Evolutionary conservation across 2,329 filamentous ascomycete genomes (phyloP), one percentile per base, ranked within the genome.

Genomic region (Aspergillus bombycis): DNA sequence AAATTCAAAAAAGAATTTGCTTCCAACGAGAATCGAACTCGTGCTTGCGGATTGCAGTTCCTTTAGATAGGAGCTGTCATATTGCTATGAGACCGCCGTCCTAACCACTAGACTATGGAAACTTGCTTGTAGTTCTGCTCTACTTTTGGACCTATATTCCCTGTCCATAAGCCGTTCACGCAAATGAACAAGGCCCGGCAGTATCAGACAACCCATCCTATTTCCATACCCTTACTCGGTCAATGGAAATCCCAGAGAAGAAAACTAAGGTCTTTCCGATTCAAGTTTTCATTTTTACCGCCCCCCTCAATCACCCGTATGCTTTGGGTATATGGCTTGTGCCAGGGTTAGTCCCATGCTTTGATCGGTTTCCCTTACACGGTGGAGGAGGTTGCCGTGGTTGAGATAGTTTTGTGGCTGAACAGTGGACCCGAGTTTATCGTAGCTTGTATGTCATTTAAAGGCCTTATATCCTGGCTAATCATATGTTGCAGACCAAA

Each of bases 91-190:
- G 52, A 55, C 52, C 52, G 52, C 52, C 52, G 52, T 55, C 52
- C 52, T 55, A 55, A 55, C 52, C 52, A 55, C 52, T 55, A 55
- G 52, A 55, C 52, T 55, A 55, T 55, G 52, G 52, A 55, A 19
- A 38, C 52, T 55, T 38, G n/a, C 6, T 14, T 55, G 52, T 38
- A 2, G 38, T 0, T 12, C 2, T 0, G 11, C 1, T 12, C 7
- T 12, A 5, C 30, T 30, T 36, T 54, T 36, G 5, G 23, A 0
- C 4, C 28, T 48, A 48, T 48, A 28, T 48, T 8, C 11, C 12
- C 9, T 9, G 8, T 1, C 3, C 8, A 28, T 9, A 28, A 19
- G 7, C 9, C 14, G 12, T 36, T 36, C 6, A 36, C 4, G 14
- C 12, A 12, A 5, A 5, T 36, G 2, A 12, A 5, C 1, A 14